Conservation (phyloP, 2,329 filamentous ascomycete genomes). For the Sclerotiophoma versabilis region DNA sequence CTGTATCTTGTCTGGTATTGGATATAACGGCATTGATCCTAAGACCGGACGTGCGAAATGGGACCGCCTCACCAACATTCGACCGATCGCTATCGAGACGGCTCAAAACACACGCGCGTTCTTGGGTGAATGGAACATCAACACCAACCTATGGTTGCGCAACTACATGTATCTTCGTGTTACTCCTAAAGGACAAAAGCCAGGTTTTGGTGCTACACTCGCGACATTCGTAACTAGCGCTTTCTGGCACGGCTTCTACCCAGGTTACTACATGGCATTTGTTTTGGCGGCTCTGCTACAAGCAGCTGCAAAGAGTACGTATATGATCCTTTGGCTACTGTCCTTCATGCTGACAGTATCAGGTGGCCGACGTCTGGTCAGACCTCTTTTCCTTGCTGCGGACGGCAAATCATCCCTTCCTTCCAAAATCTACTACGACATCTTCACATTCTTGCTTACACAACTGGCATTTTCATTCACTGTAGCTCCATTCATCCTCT, state of each 20-base stretch:
- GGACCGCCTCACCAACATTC: constrained; percentile 89
- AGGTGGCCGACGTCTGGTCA: constrained; percentile 89
- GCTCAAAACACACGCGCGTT: constrained; percentile 95
- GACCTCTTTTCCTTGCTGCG: constrained; percentile 89
- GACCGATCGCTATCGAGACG: constrained; percentile 82
- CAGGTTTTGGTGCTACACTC: constrained; percentile 91
- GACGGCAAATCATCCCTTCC: constrained; percentile 63
- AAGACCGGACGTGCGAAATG: constrained; percentile 85
- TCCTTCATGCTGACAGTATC: constrained; percentile 8
- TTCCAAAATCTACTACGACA: constrained; percentile 87
- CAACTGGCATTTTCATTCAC: constrained; percentile 85
- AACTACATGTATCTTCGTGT: constrained; percentile 97
- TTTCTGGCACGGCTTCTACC: constrained; percentile 98
- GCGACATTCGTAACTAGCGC: constrained; percentile 94
- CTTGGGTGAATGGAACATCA: constrained; percentile 96
- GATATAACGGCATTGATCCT: constrained; percentile 91
- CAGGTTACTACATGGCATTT: constrained; percentile 93
- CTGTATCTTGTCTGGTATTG: constrained; percentile 91
- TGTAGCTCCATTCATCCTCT: constrained; percentile 83
- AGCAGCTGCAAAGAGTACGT: constrained; percentile 90
- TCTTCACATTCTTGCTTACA: constrained; percentile 75
- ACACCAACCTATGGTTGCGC: constrained; percentile 94
- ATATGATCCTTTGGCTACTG: no score
- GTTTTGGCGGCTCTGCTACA: constrained; percentile 90
- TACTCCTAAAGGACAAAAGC: constrained; percentile 93